Evolutionary conservation across 1,284 basidiomycete species (phyloP).

Genomic region (Termitomyces sp.): DNA sequence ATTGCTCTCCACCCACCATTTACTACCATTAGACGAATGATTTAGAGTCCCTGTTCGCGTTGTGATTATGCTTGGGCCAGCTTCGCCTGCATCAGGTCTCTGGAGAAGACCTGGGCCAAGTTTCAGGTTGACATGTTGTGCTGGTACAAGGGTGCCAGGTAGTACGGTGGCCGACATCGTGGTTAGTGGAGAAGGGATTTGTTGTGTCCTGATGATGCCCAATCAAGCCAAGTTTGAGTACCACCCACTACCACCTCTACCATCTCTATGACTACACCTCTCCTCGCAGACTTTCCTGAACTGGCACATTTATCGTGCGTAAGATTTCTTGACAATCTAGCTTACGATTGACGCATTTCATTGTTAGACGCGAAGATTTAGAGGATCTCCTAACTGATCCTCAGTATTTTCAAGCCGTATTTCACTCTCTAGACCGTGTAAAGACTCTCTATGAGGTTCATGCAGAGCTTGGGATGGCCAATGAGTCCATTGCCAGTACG

Average conservation of each 20-base stretch:
- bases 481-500: slow-evolving; percentile 81
- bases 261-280: slow-evolving; percentile 37
- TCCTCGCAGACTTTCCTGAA: slow-evolving; percentile 67
- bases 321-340: slow-evolving; percentile 4
- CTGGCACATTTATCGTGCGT: slow-evolving; percentile 59
- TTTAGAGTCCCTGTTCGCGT: slow-evolving; percentile 65
- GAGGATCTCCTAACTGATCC: slow-evolving; percentile 82
- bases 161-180: slow-evolving; percentile 51
- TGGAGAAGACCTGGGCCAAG: slow-evolving; percentile 73
- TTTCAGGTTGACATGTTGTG: slow-evolving; percentile 71
- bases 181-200: slow-evolving; percentile 2
- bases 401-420: slow-evolving; percentile 80
- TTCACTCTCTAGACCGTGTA: slow-evolving; percentile 74
- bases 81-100: slow-evolving; percentile 25
- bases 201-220: not conserved
- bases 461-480: slow-evolving; percentile 73
- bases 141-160: slow-evolving; percentile 64
- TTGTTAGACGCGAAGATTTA: slow-evolving; percentile 72
- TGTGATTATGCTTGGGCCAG: slow-evolving; percentile 43
- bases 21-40: slow-evolving; percentile 64
- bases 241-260: slow-evolving; percentile 11
- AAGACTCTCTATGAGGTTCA: slow-evolving; percentile 71
- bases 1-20: slow-evolving; percentile 81
- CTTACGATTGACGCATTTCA: slow-evolving; percentile 1
- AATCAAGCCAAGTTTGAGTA: slow-evolving; percentile 1